A percentile compares a stretch with the other conserved stretches of the same genome.
These are phyloP conservation scores for Mortierella sp. DNA, from an alignment of 371 early-diverging fungal genomes.

Conservation along the genomic window DNA sequence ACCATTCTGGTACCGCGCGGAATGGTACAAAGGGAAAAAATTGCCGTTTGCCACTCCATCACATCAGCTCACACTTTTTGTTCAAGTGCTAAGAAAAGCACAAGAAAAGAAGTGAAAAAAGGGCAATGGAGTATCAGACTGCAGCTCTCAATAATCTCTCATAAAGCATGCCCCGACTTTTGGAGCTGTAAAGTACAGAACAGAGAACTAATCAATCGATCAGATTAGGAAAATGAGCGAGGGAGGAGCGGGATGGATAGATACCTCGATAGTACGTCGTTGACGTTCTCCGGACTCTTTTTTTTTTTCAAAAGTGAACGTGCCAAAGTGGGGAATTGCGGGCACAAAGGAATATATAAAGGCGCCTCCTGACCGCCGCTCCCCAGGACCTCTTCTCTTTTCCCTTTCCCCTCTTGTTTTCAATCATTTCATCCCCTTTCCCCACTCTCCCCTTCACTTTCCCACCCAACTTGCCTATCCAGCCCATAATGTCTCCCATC, in stretches of 20 bases:
- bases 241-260: background rate
- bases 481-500: constrained; percentile 28
- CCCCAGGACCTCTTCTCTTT: constrained; percentile 2
- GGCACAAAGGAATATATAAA: background rate
- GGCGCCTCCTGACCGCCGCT: background rate
- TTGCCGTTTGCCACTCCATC: background rate
- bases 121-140: background rate
- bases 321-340: background rate
- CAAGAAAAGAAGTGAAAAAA: background rate
- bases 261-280: too few species aligned
- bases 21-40: background rate
- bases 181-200: background rate
- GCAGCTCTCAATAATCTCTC: constrained; percentile 7
- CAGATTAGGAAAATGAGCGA: constrained; percentile 11
- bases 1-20: background rate
- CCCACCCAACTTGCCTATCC: constrained; percentile 1
- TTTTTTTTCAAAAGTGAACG: constrained; percentile 5
- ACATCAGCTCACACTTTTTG: background rate
- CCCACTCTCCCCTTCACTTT: background rate
- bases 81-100: background rate
- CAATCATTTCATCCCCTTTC: background rate
- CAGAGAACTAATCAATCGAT: constrained; percentile 1
- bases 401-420: constrained; percentile 1
- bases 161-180: constrained; percentile 6
- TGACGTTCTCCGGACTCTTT: constrained; percentile 10